Evolutionary conservation across 306 rosid genomes (phyloP), one percentile per base, ranked within the genome.

Genomic region (Myrica gale): DNA sequence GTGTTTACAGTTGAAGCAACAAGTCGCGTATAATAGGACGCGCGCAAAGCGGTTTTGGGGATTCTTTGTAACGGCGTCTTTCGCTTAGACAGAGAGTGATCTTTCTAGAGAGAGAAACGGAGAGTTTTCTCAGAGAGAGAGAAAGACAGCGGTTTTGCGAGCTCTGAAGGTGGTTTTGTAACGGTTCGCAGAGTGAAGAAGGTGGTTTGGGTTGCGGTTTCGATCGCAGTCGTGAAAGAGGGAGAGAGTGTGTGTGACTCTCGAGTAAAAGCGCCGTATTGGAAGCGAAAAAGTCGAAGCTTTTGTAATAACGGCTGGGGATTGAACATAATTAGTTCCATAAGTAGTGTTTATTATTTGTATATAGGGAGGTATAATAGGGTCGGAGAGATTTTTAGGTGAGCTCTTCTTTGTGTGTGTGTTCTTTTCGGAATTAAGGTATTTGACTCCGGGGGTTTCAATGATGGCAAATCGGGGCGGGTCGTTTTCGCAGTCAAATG

Each of bases 401-500:
- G 72, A 61, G 26, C 63, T 21, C 37, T 61, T 53, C 67, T 68
- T 23, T 56, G 48, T 73, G 46, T 72, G 51, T 32, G 37, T 32
- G 20, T 71, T 46, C 69, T 65, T 56, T 60, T 11, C 53, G 72
- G 21, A 39, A 48, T 71, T 65, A 72, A 17, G 53, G 69, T 51
- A 77, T 81, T 66, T 85, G 82, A 82, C 81, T 73, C 60, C 37
- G 37, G 37, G 73, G 83, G n/a, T 76, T 85, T 82, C 80, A 83
- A 77, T 51, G 83, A 93, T 90, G 97, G 80, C 89, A 75, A 88
- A 88, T 86, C 92, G 88, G 47, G 86, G 76, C 56, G 91, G 85
- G 68, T 80, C 87, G 41, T 80, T 80, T 75, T 71, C 83, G 62
- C 83, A 78, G 84, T 61, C 82, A 13, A 81, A 77, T 91, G 78